Evolutionary conservation across 495 filamentous ascomycete genomes (phyloP), one percentile per base, ranked within the genome.

Genomic region (Penicillium salamii): DNA sequence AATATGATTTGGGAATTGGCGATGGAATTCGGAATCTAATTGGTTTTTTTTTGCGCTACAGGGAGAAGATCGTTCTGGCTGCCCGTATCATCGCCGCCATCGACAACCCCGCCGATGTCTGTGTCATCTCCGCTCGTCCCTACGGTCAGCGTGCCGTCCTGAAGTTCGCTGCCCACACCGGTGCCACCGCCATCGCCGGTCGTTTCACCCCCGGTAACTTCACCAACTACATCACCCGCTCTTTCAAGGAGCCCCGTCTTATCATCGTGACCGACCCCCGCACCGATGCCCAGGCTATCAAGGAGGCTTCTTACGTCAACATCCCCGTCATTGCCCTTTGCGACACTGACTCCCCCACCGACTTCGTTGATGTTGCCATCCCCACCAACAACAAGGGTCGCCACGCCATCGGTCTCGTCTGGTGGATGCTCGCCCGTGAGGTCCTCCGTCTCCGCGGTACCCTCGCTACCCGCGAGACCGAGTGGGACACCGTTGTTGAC

Each of bases 221-320:
- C 87, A 98, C 93, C 83, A 98, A 98, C 81, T 98, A 98, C 88
- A 98, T 97, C 86, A 98, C 93, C 73, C 95, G 93, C 69, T 97
- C 93, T 63, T 98, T 98, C 88, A 97, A 97, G 86, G 93, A 98
- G 80, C 93, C 93, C 67, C 95, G 93, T 71, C 84, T 98, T 62
- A 97, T 98, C 82, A 84, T 98, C 72, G 93, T 98, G 68, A 98
- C 93, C 74, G 93, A 98, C 72, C 93, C 93, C 63, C 95, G 95
- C 78, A 98, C 95, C 79, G 93, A 98, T 62, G 87, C 95, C 66
- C 93, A 98, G 83, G 93, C 93, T 67, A 97, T 98, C 86, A 97
- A 97, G 84, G 93, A 98, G 82, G 95, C 93, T 64, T 88, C 83
- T 60, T 98, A 97, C 79, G 93, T 98, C 82, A 98, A 98, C 84